These are phyloP conservation scores for Avena atlantica DNA, from an alignment of 176 grass and related monocot genomes.

Conservation along the genomic window DNA sequence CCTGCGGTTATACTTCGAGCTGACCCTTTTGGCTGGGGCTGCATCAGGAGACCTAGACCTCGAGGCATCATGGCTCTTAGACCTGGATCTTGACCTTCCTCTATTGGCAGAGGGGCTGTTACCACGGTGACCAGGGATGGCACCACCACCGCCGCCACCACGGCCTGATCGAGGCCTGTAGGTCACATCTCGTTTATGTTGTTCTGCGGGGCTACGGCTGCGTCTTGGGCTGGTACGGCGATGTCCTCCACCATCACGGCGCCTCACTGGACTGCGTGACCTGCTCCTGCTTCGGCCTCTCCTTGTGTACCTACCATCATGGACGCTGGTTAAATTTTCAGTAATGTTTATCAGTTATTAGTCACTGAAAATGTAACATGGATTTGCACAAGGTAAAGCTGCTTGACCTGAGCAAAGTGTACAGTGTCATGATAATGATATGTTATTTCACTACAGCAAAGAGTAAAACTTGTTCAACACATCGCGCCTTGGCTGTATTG, in stretches of 20 bases:
- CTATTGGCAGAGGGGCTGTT: slow-evolving; percentile 37
- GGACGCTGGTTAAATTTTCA: not conserved
- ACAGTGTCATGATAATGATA: not conserved
- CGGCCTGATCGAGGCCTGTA: slow-evolving; percentile 50
- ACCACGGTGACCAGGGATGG: not conserved
- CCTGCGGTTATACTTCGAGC: slow-evolving; percentile 55
- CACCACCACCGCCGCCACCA: slow-evolving; percentile 6
- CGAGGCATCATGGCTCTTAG: slow-evolving; percentile 28
- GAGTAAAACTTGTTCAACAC: not conserved
- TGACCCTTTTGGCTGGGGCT: slow-evolving; percentile 34
- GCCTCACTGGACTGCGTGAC: slow-evolving; percentile 53
- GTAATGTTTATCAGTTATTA: not conserved
- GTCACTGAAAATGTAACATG: slow-evolving; percentile 9
- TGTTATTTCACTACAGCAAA: not conserved
- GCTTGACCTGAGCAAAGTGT: slow-evolving; percentile 23
- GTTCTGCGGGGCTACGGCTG: slow-evolving; percentile 47
- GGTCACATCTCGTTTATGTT: not conserved
- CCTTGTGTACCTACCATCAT: slow-evolving; percentile 57
- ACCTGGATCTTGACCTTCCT: slow-evolving; percentile 64
- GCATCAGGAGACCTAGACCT: slow-evolving; percentile 59
- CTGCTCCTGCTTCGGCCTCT: slow-evolving; percentile 62
- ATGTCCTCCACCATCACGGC: slow-evolving; percentile 45
- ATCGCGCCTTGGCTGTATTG: not conserved
- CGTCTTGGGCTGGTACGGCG: slow-evolving; percentile 57
- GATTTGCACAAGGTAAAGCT: slow-evolving; percentile 13